phyloP scores from a whole-genome alignment of 1,284 basidiomycete genomes.

The Boletus sp. region DNA sequence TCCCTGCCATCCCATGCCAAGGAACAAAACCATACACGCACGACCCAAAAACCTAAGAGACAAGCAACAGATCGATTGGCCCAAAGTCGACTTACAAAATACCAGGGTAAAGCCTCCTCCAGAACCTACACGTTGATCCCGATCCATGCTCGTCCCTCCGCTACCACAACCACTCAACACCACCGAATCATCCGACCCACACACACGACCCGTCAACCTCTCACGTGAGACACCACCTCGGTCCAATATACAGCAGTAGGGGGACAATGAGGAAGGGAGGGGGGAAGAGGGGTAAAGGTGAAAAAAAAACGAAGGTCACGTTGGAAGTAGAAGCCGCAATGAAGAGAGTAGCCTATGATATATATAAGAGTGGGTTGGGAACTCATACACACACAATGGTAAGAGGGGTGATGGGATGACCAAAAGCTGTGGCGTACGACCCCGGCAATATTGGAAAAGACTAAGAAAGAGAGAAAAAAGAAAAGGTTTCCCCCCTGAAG shows the following conservation, averaged over 20 bases:
- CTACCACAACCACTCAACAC: constrained; percentile 2
- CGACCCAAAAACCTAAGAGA: background rate
- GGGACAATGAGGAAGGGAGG: background rate
- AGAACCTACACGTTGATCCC: constrained; percentile 11
- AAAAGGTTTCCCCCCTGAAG: constrained; percentile 12
- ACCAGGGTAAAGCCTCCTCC: constrained; percentile 6
- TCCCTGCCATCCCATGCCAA: no score
- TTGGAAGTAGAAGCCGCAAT: constrained; percentile 20
- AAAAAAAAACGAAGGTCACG: constrained; percentile 16
- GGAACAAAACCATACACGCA: no score
- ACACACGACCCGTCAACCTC: constrained; percentile 13
- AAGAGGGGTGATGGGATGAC: constrained; percentile 4
- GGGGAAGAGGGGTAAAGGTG: background rate
- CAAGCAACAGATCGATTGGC: constrained; percentile 18
- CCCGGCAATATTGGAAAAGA: constrained; percentile 13
- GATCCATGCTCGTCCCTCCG: constrained; percentile 8
- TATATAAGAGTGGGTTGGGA: constrained; percentile 28
- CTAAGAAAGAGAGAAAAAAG: constrained; percentile 6
- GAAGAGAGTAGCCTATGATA: constrained; percentile 24
- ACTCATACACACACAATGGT: constrained; percentile 22
- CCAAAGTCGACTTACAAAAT: constrained; percentile 8
- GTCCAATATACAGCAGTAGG: constrained; percentile 19
- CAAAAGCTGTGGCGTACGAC: constrained; percentile 11
- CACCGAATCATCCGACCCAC: constrained; percentile 17
- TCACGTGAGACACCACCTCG: constrained; percentile 16